phyloP scores from a whole-genome alignment of 1,284 basidiomycete species.

The Apiotrichum mycotoxinovorans region DNA sequence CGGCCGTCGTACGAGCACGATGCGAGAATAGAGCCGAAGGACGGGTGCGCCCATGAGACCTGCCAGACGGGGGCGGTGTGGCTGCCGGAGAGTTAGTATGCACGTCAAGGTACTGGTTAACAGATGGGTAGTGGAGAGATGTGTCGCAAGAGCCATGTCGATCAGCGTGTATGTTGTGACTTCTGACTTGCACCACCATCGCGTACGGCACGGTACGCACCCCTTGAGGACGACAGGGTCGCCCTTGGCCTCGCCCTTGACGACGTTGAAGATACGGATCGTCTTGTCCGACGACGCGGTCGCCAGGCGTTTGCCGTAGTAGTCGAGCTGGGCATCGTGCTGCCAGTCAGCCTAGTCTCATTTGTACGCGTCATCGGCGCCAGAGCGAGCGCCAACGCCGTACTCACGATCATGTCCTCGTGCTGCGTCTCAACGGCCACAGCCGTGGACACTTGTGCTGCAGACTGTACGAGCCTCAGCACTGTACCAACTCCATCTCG shows the following conservation, averaged over 20 bases:
- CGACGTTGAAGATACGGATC: constrained; percentile 91
- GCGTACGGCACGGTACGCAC: no score
- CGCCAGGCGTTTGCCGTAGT: constrained; percentile 92
- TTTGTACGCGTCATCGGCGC: no score
- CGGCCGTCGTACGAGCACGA: constrained; percentile 98
- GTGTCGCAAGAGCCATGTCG: not conserved
- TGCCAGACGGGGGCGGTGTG: constrained; percentile 99
- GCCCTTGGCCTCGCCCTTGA: constrained; percentile 69
- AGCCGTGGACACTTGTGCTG: constrained; percentile 36
- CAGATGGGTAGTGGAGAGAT: not conserved
- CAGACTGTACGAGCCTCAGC: constrained; percentile 18
- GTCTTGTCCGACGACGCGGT: constrained; percentile 96
- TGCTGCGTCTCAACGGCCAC: constrained; percentile 74
- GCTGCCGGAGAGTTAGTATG: constrained; percentile 42
- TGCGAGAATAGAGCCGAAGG: constrained; percentile 91
- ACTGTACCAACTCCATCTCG: not conserved
- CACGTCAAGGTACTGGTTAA: not conserved
- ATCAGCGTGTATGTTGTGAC: not conserved
- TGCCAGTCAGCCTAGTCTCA: no score
- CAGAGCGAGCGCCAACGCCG: not conserved
- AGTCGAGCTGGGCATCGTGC: constrained; percentile 98
- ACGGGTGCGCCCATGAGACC: constrained; percentile 97
- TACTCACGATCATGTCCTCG: constrained; percentile 88
- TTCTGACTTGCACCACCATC: no score
- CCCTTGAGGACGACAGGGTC: constrained; percentile 76